Evolutionary conservation across 1,284 basidiomycete genomes (phyloP), one percentile per base, ranked within the genome.

Genomic region (Apiotrichum gamsii): DNA sequence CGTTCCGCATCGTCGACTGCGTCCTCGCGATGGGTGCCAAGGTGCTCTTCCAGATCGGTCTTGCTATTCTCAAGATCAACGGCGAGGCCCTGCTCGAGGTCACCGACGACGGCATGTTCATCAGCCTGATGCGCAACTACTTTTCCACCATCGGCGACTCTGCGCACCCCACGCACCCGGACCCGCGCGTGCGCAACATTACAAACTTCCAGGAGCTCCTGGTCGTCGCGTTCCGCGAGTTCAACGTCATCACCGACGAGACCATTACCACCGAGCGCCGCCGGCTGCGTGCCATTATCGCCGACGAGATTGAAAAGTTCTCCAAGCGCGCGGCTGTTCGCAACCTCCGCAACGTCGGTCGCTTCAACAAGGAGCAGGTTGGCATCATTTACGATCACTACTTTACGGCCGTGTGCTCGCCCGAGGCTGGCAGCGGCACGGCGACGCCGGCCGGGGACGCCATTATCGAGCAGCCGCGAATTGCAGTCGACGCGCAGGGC

Each of bases 1-100:
- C 95, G 0, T 98, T 97, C 78, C 82, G 95, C 38, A 91, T 99
- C 64, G 90, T 96, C 3, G 95, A 99, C 69, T 99, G 95, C 71
- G 95, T 99, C 73, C 88, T 98, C 76, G 93, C 93, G 56, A 97
- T 96, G 90, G 95, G 95, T 0, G 90, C 94, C 2, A 97, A 93
- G 64, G 95, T 98, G 13, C 75, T 98, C 37, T 98, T 98, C 77
- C 94, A 98, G 80, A 73, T 74, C 37, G 72, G 71, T 51, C 57
- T 74, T 2, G 95, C 95, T 14, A 95, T 98, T 42, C 80, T 99
- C 47, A 98, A 98, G 74, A 95, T 98, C 72, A 99, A 99, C 58
- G 93, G 93, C 3, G 90, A 95, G 57, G 84, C 87, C 47, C 76
- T 99, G 9, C 76, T 99, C n/a, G 81, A 91, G 64, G 84, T 96